Conservation (phyloP, 495 filamentous ascomycete genomes). For the Annulohypoxylon bovei region DNA sequence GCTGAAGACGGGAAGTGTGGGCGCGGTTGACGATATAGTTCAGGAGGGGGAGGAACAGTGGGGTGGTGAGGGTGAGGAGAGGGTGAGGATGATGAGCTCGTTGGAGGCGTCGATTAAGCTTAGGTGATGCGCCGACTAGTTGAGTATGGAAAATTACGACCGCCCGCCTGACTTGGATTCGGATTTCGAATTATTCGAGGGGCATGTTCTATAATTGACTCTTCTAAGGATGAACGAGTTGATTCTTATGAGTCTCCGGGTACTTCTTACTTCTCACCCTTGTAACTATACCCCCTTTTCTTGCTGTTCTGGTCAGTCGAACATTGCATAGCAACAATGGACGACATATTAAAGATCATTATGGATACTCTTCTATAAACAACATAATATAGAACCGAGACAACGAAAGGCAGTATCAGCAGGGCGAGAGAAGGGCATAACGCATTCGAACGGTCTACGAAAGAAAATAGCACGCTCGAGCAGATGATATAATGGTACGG, state of each 20-base stretch:
- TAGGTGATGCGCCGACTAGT: slow-evolving; percentile 43
- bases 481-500: not conserved
- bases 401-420: not conserved
- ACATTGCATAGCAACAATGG: not conserved
- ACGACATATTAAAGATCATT: not conserved
- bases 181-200: not conserved
- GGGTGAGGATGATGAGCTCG: slow-evolving; percentile 71
- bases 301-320: not conserved
- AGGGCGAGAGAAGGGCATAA: too few relatives aligned
- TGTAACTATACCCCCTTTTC: not conserved
- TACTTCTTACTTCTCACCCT: not conserved
- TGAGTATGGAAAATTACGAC: not conserved
- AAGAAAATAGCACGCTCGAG: not conserved
- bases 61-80: slow-evolving; percentile 60
- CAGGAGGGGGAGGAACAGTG: slow-evolving; percentile 55
- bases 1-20: slow-evolving; percentile 70
- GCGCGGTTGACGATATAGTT: slow-evolving; percentile 76
- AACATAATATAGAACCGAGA: not conserved
- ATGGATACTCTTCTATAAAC: not conserved
- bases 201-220: too few relatives aligned
- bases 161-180: not conserved
- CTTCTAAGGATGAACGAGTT: not conserved
- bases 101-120: slow-evolving; percentile 72
- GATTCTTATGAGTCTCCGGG: not conserved
- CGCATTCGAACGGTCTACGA: not conserved